Percentiles rank a stretch among this genome's conserved stretches.
phyloP scores from a whole-genome alignment of 148 eudicot genomes.

The Selenicereus undatus region DNA sequence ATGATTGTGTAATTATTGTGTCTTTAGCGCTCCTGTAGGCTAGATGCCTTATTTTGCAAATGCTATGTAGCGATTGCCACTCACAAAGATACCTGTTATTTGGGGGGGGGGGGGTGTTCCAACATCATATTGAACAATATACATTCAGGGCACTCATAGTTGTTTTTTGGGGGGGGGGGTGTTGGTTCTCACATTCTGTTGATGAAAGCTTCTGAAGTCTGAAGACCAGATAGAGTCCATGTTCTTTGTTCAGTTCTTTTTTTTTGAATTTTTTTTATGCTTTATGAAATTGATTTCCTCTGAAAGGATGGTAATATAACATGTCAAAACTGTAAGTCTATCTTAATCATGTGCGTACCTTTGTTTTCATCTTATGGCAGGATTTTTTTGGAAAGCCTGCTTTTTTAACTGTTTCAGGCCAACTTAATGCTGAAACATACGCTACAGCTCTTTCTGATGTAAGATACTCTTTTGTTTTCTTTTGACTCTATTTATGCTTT shows the following conservation, averaged over 20 bases:
- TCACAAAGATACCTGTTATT: neutral
- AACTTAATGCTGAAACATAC: constrained; percentile 98
- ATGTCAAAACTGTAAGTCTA: neutral
- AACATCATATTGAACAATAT: too few relatives aligned
- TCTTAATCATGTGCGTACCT: neutral
- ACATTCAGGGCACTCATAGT: too few relatives aligned
- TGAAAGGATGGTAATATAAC: neutral
- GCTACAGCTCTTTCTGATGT: constrained; percentile 99
- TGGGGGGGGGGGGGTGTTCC: neutral
- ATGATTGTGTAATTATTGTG: neutral
- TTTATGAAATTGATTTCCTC: neutral
- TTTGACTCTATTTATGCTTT: neutral
- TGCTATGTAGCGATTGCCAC: neutral
- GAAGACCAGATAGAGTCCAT: neutral
- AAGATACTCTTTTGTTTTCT: constrained; percentile 18
- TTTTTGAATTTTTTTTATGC: neutral
- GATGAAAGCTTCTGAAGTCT: neutral
- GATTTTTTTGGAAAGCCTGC: constrained; percentile 99
- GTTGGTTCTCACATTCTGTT: neutral
- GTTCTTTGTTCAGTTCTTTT: neutral
- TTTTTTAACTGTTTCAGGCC: constrained; percentile 95
- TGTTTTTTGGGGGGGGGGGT: too few relatives aligned
- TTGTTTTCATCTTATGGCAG: constrained; percentile 38
- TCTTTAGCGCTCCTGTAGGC: neutral
- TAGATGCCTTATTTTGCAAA: neutral